Evolutionary conservation across 306 rosid species (phyloP), one percentile per base, ranked within the genome.

Genomic region (Corylus americana): DNA sequence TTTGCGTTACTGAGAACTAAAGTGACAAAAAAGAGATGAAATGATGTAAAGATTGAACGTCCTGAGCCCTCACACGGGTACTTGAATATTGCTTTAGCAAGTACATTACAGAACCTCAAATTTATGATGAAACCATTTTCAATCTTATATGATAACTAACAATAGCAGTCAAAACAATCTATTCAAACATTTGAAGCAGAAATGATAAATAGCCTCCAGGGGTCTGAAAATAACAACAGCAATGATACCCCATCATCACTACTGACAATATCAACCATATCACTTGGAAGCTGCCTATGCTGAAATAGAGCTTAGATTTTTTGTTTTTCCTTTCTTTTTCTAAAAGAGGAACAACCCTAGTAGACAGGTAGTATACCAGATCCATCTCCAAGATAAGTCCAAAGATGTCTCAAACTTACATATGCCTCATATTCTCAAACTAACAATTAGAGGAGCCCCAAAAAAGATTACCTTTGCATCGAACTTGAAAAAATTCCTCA

Each of bases 401-500:
- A 37, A 31, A 7, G 55, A 39, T 4, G 16, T 84, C 22, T 20
- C 50, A 73, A 67, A 68, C 50, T 54, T 18, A 61, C 49, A 54
- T 25, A 78, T 3, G 7, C 71, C 37, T 12, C 31, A 14, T 3
- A 50, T 35, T 71, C 75, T 71, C 25, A 29, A 29, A 78, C 11
- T 44, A 69, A 22, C 22, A 55, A 76, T 1, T 70, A 59, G 70
- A 12, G 57, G 48, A 79, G 39, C 12, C 69, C 50, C 25, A 8
- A 25, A 18, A 77, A 81, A 51, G 69, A 39, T 58, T 86, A 94
- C 97, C 98, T 88, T 91, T 85, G 85, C 98, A 94, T 87, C 97
- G 77, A 73, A 89, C 85, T 81, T 76, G 83, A 64, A 94, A 84
- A 80, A 92, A 94, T 55, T 94, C 97, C 79, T 94, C 98, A 55